Base-by-base conservation (phyloP, 192 early-diverging fungal species). In the Dispira simplex region DNA sequence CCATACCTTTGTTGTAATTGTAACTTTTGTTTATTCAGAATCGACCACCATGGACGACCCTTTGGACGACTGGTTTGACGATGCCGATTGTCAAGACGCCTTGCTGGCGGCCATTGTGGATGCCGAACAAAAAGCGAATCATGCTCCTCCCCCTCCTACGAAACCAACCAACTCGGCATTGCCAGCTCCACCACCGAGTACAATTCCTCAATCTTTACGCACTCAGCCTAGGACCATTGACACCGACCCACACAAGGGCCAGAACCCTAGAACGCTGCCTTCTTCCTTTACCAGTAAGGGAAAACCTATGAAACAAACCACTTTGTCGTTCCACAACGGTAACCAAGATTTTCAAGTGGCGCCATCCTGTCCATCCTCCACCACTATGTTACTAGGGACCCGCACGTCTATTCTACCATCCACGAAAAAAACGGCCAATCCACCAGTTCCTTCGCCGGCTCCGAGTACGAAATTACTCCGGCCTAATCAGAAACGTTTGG, bases 11-110 rank as follows among this genome's bases (percentile, higher is more conserved):
- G 32, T 39, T 39, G 32, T 39, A 39, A 39, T 39, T 39, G 32
- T 6, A 39, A 4, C 32, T 1, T 39, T 39, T 6, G 32, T 39
- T 6, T 39, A 39, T 4, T 39, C 32, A 39, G 6, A 1, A 1
- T 39, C 32, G 32, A 39, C 32, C 32, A 6, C 32, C 1, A 39
- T 39, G 32, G 32, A 39, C 32, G 32, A 39, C 32, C 32, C 32
- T 51, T 51, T 51, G 9, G 48, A 51, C 48, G 48, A 51, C 48
- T 51, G 48, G 48, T 51, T 23, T 23, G 48, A 51, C 48, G 48
- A 51, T 23, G 48, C 18, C 18, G 48, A 51, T 3, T 20, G 48
- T 23, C 18, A 51, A 23, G 48, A 16, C 48, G 48, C 48, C 48
- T 20, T 51, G 48, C 48, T 51, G 18, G 18, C 16, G 48, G 48